These are phyloP conservation scores for Nigrospora osmanthi DNA, from an alignment of 2,329 filamentous ascomycete species.

Conservation along the genomic window DNA sequence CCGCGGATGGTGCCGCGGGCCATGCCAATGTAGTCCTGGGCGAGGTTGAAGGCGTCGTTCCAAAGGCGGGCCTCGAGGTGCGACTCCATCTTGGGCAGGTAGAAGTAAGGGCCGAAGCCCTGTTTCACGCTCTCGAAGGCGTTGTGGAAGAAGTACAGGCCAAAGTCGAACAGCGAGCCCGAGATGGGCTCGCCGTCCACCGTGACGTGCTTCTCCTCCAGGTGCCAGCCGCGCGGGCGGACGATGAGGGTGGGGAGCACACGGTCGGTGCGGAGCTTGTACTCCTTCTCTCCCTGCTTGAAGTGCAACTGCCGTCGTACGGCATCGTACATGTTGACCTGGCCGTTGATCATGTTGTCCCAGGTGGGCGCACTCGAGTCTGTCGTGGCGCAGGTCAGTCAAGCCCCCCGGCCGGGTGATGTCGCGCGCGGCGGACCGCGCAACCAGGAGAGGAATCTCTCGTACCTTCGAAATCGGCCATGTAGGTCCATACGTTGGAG, in stretches of 20 bases:
- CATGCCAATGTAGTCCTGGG: constrained; percentile 88
- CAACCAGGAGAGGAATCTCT: constrained; percentile 13
- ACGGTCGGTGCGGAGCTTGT: constrained; percentile 91
- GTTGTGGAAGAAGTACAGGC: constrained; percentile 99
- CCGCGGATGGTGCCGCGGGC: constrained; percentile 85
- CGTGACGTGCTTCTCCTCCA: constrained; percentile 97
- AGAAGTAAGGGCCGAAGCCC: constrained; percentile 91
- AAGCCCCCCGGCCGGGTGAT: no score
- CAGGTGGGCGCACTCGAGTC: constrained; percentile 94
- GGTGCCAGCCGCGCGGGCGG: constrained; percentile 92
- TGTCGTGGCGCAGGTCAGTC: constrained; percentile 28
- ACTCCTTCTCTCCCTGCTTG: constrained; percentile 90
- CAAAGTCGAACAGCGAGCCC: constrained; percentile 90
- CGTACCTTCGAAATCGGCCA: constrained; percentile 99
- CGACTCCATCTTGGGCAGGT: constrained; percentile 96
- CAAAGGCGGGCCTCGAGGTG: constrained; percentile 94
- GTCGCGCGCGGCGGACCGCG: neutral
- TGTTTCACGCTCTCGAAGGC: constrained; percentile 78
- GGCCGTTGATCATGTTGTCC: constrained; percentile 99
- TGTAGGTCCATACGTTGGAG: constrained; percentile 95
- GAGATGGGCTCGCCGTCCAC: constrained; percentile 94
- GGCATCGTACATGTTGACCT: constrained; percentile 95
- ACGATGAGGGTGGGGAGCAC: constrained; percentile 83
- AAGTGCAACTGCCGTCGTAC: constrained; percentile 93
- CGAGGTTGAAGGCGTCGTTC: constrained; percentile 97